Conservation (phyloP, 1,284 basidiomycete genomes). For the Erythrobasidium hasegawianum region DNA sequence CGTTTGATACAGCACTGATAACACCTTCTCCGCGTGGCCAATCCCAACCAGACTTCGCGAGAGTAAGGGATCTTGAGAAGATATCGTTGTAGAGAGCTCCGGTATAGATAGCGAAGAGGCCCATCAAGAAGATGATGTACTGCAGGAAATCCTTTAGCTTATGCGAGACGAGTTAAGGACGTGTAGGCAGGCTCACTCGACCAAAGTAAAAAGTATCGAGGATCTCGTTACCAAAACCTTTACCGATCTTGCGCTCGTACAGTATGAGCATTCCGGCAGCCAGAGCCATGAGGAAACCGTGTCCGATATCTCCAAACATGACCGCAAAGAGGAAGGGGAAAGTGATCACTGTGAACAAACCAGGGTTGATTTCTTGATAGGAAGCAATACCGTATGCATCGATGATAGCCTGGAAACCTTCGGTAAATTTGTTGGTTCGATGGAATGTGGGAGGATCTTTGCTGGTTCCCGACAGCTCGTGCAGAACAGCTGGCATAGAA, state of each 20-base stretch:
- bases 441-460: constrained; percentile 95
- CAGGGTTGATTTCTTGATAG: constrained; percentile 97
- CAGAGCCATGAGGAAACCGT: constrained; percentile 78
- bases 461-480: constrained; percentile 74
- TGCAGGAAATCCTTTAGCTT: constrained; percentile 54
- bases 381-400: constrained; percentile 92
- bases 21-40: constrained; percentile 58
- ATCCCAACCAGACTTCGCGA: constrained; percentile 86
- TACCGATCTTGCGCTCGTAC: constrained; percentile 74
- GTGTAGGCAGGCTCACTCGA: constrained; percentile 30
- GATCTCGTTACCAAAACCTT: constrained; percentile 76
- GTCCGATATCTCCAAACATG: constrained; percentile 99
- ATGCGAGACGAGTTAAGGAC: background rate
- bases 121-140: constrained; percentile 98
- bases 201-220: constrained; percentile 80
- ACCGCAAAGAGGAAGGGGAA: constrained; percentile 94
- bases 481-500: constrained; percentile 83
- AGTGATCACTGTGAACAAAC: constrained; percentile 55
- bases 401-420: constrained; percentile 96
- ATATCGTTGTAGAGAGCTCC: constrained; percentile 99
- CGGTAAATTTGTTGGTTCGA: constrained; percentile 93
- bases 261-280: constrained; percentile 80
- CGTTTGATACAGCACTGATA: constrained; percentile 59
- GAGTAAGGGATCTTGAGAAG: constrained; percentile 85
- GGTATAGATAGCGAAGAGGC: constrained; percentile 89